A percentile compares a stretch with the other conserved stretches of the same genome.
phyloP scores from a whole-genome alignment of 179 eudicot species.

The Drosera spatulata region DNA sequence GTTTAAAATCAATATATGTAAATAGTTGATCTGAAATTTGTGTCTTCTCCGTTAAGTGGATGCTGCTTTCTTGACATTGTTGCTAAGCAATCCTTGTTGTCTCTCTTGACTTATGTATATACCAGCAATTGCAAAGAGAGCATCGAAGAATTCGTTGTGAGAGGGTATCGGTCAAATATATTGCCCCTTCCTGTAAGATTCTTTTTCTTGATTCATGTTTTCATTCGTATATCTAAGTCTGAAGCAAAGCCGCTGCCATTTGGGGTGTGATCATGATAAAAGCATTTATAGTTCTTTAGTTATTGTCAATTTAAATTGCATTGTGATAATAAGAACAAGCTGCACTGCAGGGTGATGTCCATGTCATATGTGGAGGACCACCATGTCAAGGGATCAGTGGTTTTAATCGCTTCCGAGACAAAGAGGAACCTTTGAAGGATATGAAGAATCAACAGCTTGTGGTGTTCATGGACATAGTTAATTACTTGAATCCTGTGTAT shows the following conservation, averaged over 20 bases:
- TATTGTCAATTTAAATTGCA: not conserved
- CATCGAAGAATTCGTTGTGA: conserved; percentile 16
- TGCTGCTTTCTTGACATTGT: not conserved
- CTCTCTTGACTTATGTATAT: not conserved
- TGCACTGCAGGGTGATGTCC: conserved; percentile 13
- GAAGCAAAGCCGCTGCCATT: too few relatives aligned
- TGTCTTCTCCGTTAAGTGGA: not conserved
- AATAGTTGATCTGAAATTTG: too few relatives aligned
- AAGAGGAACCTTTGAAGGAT: conserved; percentile 12
- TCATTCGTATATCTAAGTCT: too few relatives aligned
- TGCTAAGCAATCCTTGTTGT: too few relatives aligned
- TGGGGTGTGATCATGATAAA: too few relatives aligned
- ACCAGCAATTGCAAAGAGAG: conserved; percentile 13
- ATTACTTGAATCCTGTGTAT: conserved; percentile 13
- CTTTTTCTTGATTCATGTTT: too few relatives aligned
- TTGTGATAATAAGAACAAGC: not conserved
- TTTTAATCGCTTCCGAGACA: conserved; percentile 15
- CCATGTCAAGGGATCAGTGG: conserved; percentile 27
- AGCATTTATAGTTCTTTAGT: too few relatives aligned
- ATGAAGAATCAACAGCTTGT: conserved; percentile 15
- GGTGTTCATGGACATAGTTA: conserved; percentile 20
- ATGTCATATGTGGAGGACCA: conserved; percentile 25
- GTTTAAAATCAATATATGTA: too few relatives aligned
- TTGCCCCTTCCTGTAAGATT: conserved; percentile 22
- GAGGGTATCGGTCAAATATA: conserved; percentile 10